Evolutionary conservation across 768 basidiomycete genomes (phyloP), one percentile per base, ranked within the genome.

Genomic region (Hydnum rufescens): DNA sequence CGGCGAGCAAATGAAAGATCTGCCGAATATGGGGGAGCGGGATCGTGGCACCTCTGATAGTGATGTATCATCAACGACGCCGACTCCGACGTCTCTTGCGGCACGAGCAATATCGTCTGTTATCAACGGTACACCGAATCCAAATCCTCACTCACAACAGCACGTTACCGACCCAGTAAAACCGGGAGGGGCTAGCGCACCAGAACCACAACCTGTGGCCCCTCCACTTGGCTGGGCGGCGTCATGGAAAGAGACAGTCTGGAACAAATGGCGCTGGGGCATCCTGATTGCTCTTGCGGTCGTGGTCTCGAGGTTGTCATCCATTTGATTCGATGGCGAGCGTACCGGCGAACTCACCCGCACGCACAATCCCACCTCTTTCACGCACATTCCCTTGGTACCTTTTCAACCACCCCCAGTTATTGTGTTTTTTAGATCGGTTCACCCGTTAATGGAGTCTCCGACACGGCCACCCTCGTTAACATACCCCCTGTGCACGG

Each of bases 11-110:
- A 71, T 76, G 61, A 76, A 71, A 43, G 79, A 90, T 60, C 65
- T 92, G 28, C 93, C 93, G 0, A 95, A 95, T 66, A 97, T 97
- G 93, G 89, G 82, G 22, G 73, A 83, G 64, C 77, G 73, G 58
- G 82, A 82, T 58, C 72, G 75, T 43, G 81, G 78, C 5, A n/a
- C n/a, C n/a, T n/a, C n/a, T n/a, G 72, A 70, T 4, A 5, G 22
- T 31, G 48, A 42, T 16, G 22, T 32, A 36, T 53, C 62, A 55
- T 44, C 63, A 52, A 59, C 61, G 34, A 61, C 61, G 59, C 63
- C 60, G 43, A 56, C 54, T 18, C 28, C 8, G 26, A 39, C 36
- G 36, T 22, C 36, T 13, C 22, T 39, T 13, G 13, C 36, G 13
- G 13, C 13, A 22, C n/a, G n/a, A n/a, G n/a, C n/a, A n/a, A n/a